A percentile compares a stretch with the other conserved stretches of the same genome.
phyloP scores from a whole-genome alignment of 495 filamentous ascomycete genomes.

The Aspergillus bertholletiae region DNA sequence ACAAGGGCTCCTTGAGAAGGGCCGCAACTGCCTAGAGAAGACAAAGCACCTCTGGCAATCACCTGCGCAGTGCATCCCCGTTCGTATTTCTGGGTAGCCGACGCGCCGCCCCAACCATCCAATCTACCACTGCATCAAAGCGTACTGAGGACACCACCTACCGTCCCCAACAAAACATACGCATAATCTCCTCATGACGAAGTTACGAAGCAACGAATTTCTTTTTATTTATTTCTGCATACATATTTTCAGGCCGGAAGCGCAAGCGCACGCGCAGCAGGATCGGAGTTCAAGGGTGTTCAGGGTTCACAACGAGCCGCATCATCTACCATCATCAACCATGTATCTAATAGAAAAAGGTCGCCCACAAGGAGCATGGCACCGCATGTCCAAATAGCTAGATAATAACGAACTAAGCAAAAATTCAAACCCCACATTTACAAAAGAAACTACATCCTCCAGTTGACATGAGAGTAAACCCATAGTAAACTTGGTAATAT shows the following conservation, averaged over 20 bases:
- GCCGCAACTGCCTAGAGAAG: slow-evolving; percentile 21
- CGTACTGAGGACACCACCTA: neutral
- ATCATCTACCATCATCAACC: neutral
- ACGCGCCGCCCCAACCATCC: slow-evolving; percentile 4
- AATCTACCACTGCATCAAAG: neutral
- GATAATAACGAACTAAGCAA: too few relatives aligned
- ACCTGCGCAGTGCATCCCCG: slow-evolving; percentile 19
- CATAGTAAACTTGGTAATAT: too few relatives aligned
- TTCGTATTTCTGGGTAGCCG: slow-evolving; percentile 17
- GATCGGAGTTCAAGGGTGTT: neutral
- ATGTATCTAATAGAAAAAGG: neutral
- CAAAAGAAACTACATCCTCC: too few relatives aligned
- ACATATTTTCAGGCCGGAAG: neutral
- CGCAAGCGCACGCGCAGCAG: neutral
- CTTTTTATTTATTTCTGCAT: neutral
- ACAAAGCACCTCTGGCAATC: slow-evolving; percentile 20
- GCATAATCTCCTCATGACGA: neutral
- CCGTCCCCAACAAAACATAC: neutral
- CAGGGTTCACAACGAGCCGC: neutral
- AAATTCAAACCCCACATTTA: too few relatives aligned
- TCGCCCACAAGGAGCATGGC: too few relatives aligned
- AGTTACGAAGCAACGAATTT: neutral
- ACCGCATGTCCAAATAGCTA: too few relatives aligned
- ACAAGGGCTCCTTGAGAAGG: slow-evolving; percentile 19
- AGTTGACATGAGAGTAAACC: too few relatives aligned